Conservation (phyloP, 1,284 basidiomycete genomes). For the Paramarasmius palmivorus region DNA sequence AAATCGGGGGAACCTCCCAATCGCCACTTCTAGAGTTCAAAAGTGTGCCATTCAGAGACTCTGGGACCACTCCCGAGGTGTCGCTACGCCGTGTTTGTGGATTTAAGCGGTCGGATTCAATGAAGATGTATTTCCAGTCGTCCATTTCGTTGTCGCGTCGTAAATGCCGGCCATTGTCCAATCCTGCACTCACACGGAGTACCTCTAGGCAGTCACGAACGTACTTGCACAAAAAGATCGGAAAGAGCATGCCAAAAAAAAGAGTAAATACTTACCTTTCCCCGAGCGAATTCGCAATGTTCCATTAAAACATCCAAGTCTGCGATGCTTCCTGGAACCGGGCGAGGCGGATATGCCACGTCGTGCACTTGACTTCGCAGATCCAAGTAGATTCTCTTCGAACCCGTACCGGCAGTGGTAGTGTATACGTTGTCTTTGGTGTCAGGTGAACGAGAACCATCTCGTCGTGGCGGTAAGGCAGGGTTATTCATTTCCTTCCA, state of each 20-base stretch:
- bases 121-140: conserved; percentile 71
- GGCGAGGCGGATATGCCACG: conserved; percentile 80
- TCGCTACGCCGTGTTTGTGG: conserved; percentile 19
- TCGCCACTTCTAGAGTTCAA: conserved; percentile 16
- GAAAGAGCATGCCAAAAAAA: background rate
- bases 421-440: conserved; percentile 43
- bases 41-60: background rate
- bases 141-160: conserved; percentile 55
- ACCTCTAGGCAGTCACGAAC: conserved; percentile 82
- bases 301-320: conserved; percentile 89
- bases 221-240: conserved; percentile 43
- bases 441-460: conserved; percentile 35
- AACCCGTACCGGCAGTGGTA: conserved; percentile 65
- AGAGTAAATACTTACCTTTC: conserved; percentile 57
- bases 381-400: conserved; percentile 76
- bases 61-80: conserved; percentile 10
- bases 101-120: conserved; percentile 44
- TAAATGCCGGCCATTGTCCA: conserved; percentile 66
- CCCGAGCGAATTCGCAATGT: conserved; percentile 82
- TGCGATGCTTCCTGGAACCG: conserved; percentile 76
- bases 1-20: conserved; percentile 46
- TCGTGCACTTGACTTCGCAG: conserved; percentile 57
- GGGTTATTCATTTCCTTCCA: conserved; percentile 67
- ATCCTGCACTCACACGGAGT: conserved; percentile 67
- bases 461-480: conserved; percentile 55